Percentiles rank a stretch among this genome's conserved stretches.
phyloP scores from a whole-genome alignment of 768 basidiomycete species.

The Gelatoporia subvermispora region DNA sequence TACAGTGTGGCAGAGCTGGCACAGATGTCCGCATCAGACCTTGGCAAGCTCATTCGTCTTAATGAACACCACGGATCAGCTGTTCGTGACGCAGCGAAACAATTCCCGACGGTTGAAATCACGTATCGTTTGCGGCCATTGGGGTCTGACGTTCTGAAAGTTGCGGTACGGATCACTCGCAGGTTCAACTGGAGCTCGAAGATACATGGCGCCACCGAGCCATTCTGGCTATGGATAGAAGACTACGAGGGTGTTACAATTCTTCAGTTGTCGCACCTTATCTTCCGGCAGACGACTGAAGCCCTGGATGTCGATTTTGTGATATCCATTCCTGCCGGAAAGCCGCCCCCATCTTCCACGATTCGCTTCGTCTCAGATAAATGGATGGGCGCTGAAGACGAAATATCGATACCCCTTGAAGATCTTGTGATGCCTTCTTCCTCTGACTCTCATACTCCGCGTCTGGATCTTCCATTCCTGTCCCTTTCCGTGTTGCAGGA shows the following conservation, averaged over 20 bases:
- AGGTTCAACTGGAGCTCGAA: slow-evolving; percentile 78
- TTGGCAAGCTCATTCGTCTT: slow-evolving; percentile 79
- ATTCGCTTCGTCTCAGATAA: slow-evolving; percentile 83
- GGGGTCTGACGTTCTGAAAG: slow-evolving; percentile 75
- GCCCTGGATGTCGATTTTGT: slow-evolving; percentile 68
- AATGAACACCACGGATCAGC: slow-evolving; percentile 84
- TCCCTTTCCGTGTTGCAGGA: slow-evolving; percentile 48
- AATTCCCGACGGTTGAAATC: slow-evolving; percentile 74
- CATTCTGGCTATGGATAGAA: slow-evolving; percentile 97
- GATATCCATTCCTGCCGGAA: slow-evolving; percentile 61
- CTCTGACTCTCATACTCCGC: slow-evolving; percentile 52
- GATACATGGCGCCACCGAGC: slow-evolving; percentile 71
- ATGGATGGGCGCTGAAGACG: slow-evolving; percentile 91
- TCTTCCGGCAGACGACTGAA: slow-evolving; percentile 64
- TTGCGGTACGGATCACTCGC: slow-evolving; percentile 58
- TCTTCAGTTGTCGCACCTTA: slow-evolving; percentile 70
- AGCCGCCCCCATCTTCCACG: slow-evolving; percentile 59
- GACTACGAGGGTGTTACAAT: slow-evolving; percentile 78
- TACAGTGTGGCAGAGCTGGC: slow-evolving; percentile 71
- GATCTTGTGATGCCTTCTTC: slow-evolving; percentile 69
- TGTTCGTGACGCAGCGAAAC: slow-evolving; percentile 71
- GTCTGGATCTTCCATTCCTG: slow-evolving; percentile 75
- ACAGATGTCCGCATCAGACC: slow-evolving; percentile 52
- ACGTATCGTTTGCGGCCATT: slow-evolving; percentile 74
- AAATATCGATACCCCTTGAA: slow-evolving; percentile 57